These are phyloP conservation scores for Astrothelium macrocarpum DNA, from an alignment of 495 filamentous ascomycete genomes.

Conservation along the genomic window DNA sequence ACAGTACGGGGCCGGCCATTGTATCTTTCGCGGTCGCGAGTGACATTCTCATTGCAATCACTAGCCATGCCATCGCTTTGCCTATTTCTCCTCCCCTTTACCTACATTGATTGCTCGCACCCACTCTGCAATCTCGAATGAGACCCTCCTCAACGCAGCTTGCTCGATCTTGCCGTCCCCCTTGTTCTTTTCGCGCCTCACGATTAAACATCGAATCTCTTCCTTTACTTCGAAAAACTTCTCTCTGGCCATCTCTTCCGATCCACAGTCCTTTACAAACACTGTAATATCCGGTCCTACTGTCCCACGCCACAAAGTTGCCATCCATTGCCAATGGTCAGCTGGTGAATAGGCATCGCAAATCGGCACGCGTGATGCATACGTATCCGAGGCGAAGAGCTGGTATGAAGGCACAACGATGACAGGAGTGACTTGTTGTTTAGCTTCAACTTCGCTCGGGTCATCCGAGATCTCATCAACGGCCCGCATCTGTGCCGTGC, in stretches of 20 bases:
- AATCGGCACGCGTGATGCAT: conserved; percentile 62
- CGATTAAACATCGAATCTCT: conserved; percentile 47
- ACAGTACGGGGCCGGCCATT: no score
- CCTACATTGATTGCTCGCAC: conserved; percentile 38
- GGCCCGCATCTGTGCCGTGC: not conserved
- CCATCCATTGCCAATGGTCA: conserved; percentile 98
- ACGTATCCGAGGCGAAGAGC: conserved; percentile 65
- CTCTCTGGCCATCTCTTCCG: conserved; percentile 30
- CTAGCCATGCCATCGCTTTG: no score
- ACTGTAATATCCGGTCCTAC: conserved; percentile 82
- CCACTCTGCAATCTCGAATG: conserved; percentile 79
- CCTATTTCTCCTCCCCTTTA: conserved; percentile 9
- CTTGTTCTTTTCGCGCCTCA: conserved; percentile 40
- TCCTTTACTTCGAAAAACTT: conserved; percentile 28
- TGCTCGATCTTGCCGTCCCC: conserved; percentile 46
- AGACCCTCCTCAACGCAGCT: conserved; percentile 57
- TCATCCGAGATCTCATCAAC: not conserved
- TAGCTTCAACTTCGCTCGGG: not conserved
- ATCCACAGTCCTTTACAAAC: conserved; percentile 40
- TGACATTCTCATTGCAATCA: no score
- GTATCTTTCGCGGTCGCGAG: no score
- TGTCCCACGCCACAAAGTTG: conserved; percentile 83
- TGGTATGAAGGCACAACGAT: conserved; percentile 67
- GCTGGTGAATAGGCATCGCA: conserved; percentile 66
- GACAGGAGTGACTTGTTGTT: conserved; percentile 40